Evolutionary conservation across 805 yeast genomes (phyloP).

Genomic region (Ogataea nitratoaversa): DNA sequence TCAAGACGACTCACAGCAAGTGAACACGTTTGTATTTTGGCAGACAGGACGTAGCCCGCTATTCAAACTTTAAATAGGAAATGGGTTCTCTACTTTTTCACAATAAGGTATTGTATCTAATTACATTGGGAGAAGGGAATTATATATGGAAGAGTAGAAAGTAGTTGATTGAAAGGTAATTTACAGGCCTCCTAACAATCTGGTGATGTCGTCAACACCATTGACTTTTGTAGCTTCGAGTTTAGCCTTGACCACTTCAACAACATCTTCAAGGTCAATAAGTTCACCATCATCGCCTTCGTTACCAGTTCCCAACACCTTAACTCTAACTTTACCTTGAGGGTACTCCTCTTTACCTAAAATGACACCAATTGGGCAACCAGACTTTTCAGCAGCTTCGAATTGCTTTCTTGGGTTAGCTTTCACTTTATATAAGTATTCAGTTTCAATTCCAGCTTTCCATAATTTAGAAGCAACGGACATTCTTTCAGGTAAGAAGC

Average conservation of each 20-base stretch:
- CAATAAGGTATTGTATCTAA: too few species aligned
- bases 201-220: constrained; percentile 62
- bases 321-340: constrained; percentile 78
- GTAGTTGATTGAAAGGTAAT: too few species aligned
- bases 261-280: constrained; percentile 57
- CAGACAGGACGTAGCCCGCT: too few species aligned
- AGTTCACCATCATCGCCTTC: constrained; percentile 84
- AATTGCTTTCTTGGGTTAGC: constrained; percentile 95
- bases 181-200: constrained; percentile 55
- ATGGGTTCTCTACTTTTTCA: too few species aligned
- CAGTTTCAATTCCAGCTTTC: constrained; percentile 86
- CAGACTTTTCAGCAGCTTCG: constrained; percentile 94
- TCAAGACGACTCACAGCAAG: too few species aligned
- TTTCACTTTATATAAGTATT: constrained; percentile 87
- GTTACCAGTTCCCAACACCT: constrained; percentile 78
- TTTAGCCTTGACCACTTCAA: constrained; percentile 40
- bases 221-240: constrained; percentile 37
- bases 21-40: background rate
- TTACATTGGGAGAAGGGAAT: background rate
- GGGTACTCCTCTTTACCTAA: constrained; percentile 92
- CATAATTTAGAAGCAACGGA: constrained; percentile 74
- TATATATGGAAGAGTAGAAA: background rate
- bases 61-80: too few species aligned
- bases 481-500: constrained; percentile 92
- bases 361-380: constrained; percentile 86